Percentiles rank a stretch among this genome's conserved stretches.
Conservation (phyloP, 805 yeast genomes). For the Starmerella sirachaensis region DNA sequence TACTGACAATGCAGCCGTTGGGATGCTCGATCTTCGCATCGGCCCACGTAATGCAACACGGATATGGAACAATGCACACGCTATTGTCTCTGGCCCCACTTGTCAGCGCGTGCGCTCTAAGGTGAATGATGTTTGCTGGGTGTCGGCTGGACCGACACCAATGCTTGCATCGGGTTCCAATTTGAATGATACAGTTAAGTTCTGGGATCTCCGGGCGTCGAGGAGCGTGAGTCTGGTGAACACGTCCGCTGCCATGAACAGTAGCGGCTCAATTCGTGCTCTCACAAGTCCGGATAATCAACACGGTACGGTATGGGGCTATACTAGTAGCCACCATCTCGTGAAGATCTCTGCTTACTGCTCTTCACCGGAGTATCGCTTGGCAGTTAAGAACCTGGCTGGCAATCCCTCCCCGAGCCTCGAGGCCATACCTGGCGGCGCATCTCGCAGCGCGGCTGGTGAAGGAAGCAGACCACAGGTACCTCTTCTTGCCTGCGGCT, state of each 20-base stretch:
- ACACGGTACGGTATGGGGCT: slow-evolving; percentile 20
- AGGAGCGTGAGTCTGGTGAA: slow-evolving; percentile 6
- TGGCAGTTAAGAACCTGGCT: slow-evolving; percentile 1
- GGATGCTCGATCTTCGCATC: slow-evolving; percentile 9
- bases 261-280: neutral
- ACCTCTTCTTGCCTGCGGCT: slow-evolving; percentile 17
- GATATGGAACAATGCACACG: slow-evolving; percentile 5
- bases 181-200: slow-evolving; percentile 16
- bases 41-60: neutral
- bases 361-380: slow-evolving; percentile 2
- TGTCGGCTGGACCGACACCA: slow-evolving; percentile 21
- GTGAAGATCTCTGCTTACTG: slow-evolving; percentile 3
- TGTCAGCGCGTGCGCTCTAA: slow-evolving; percentile 3
- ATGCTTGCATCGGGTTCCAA: slow-evolving; percentile 19
- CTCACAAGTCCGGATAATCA: too few species aligned
- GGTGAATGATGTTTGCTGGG: slow-evolving; percentile 18
- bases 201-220: slow-evolving; percentile 25
- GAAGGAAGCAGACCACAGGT: slow-evolving; percentile 1
- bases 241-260: neutral
- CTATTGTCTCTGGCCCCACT: slow-evolving; percentile 5
- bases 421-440: slow-evolving; percentile 2
- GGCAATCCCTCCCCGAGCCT: slow-evolving; percentile 1
- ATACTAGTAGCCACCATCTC: slow-evolving; percentile 15
- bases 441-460: neutral
- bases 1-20: slow-evolving; percentile 5